Evolutionary conservation across 495 filamentous ascomycete species (phyloP), one percentile per base, ranked within the genome.

Genomic region (Rhizodiscina lignyota): DNA sequence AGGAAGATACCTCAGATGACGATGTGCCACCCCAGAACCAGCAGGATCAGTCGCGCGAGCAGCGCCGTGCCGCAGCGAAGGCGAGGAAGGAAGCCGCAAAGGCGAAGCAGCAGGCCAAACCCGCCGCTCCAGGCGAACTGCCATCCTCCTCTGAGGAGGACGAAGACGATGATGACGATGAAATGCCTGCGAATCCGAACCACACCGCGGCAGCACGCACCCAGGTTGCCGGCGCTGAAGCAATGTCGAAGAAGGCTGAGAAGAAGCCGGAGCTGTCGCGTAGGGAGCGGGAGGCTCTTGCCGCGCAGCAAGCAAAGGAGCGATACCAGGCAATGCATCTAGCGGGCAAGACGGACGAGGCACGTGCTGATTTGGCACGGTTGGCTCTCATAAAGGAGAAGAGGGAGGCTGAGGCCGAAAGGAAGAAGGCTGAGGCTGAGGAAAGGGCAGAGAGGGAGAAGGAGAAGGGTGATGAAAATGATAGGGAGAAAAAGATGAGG

Each of bases 321-420:
- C 67, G 77, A 36, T 96, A 94, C 50, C 68, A 78, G 67, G 94
- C 94, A 66, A 53, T 96, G 44, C 89, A 97, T 48, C 83, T 83
- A 38, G 83, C 83, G 47, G 89, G 89, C 37, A 94, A 94, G 69
- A 94, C 89, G 26, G 91, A 97, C 36, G 83, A 96, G 64, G 89
- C 87, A 16, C 79, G 78, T 45, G 75, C 83, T n/a, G 89, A 97
- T 64, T 47, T 96, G 49, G 89, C 81, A 34, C 64, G 89, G 35
- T 53, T 97, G 51, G 69, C 62, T 44, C 48, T 86, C 34, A 81
- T 97, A 37, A 67, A 75, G 18, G 81, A 92, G 67, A 76, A 79
- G 63, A 67, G 89, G 23, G 89, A 89, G 53, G 76, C 77, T 19
- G 87, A 92, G 52, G 70, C 82, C 47, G 75, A 56, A 53, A 67